Evolutionary conservation across 2,329 filamentous ascomycete genomes (phyloP).

Genomic region (Blastomyces gilchristii): DNA sequence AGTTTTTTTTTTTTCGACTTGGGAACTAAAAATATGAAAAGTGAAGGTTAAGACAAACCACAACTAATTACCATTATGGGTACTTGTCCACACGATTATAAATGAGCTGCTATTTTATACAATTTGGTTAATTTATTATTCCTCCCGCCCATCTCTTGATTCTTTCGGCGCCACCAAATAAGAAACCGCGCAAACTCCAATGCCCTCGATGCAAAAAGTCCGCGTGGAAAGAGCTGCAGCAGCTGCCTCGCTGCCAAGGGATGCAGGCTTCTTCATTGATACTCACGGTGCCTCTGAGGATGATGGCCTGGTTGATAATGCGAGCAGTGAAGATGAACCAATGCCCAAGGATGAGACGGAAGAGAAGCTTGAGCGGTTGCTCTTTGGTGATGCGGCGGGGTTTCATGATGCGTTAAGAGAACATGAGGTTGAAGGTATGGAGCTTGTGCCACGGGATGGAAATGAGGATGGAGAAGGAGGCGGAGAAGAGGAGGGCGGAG

Average conservation of each 20-base stretch:
- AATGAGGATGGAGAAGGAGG: slow-evolving; percentile 34
- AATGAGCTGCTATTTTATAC: not conserved
- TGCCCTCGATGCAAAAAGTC: slow-evolving; percentile 4
- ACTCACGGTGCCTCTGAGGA: slow-evolving; percentile 15
- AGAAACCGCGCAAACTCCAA: not conserved
- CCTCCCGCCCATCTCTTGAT: not conserved
- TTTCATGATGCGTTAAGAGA: slow-evolving; percentile 67
- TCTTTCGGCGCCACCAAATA: not conserved
- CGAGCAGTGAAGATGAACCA: slow-evolving; percentile 19
- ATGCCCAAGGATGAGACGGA: slow-evolving; percentile 64
- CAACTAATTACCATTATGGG: not conserved
- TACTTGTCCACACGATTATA: not conserved
- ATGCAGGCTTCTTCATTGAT: not conserved
- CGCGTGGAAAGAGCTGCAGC: not conserved
- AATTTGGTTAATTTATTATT: not conserved
- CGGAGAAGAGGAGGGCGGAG: slow-evolving; percentile 34
- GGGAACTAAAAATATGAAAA: not conserved
- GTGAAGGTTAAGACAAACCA: not conserved
- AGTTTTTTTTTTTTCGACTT: not conserved
- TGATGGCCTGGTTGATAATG: slow-evolving; percentile 22
- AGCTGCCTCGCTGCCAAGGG: not conserved
- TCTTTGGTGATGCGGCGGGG: slow-evolving; percentile 77
- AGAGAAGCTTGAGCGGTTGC: slow-evolving; percentile 72
- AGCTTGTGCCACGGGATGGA: slow-evolving; percentile 26
- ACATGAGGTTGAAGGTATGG: slow-evolving; percentile 34